These are phyloP conservation scores for Penicillium samsonianum DNA, from an alignment of 495 filamentous ascomycete species.

Conservation along the genomic window DNA sequence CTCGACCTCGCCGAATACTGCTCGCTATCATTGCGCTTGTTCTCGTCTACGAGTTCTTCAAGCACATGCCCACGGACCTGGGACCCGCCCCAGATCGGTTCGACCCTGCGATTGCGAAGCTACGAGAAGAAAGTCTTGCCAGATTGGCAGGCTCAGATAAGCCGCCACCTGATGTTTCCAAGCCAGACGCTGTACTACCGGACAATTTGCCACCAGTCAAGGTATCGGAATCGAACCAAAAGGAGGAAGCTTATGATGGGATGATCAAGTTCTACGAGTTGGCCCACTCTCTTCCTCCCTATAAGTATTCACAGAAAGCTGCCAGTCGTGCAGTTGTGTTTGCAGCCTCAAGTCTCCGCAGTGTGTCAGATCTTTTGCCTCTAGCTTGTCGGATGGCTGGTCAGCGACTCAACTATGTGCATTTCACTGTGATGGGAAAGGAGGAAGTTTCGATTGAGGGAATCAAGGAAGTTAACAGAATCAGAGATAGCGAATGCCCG, in stretches of 20 bases:
- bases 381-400: constrained; percentile 57
- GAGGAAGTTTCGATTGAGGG: constrained; percentile 54
- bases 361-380: constrained; percentile 53
- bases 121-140: constrained; percentile 25
- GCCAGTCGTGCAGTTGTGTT: constrained; percentile 49
- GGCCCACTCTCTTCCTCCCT: constrained; percentile 48
- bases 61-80: constrained; percentile 53
- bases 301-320: constrained; percentile 28
- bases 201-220: constrained; percentile 23
- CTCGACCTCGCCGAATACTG: constrained; percentile 49
- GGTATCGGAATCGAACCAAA: constrained; percentile 19
- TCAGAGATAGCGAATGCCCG: constrained; percentile 47
- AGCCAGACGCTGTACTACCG: constrained; percentile 17
- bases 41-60: constrained; percentile 54
- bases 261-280: constrained; percentile 57
- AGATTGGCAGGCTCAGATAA: constrained; percentile 8
- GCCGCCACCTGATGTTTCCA: constrained; percentile 12
- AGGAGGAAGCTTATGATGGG: constrained; percentile 50
- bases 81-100: constrained; percentile 34
- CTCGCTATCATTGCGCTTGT: constrained; percentile 43
- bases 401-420: constrained; percentile 48
- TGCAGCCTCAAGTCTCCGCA: constrained; percentile 51
- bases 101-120: constrained; percentile 23
- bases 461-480: constrained; percentile 52
- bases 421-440: constrained; percentile 56